A percentile compares a stretch with the other conserved stretches of the same genome.
These are phyloP conservation scores for Bidens hawaiensis DNA, from an alignment of 140 eudicot genomes.

Conservation along the genomic window DNA sequence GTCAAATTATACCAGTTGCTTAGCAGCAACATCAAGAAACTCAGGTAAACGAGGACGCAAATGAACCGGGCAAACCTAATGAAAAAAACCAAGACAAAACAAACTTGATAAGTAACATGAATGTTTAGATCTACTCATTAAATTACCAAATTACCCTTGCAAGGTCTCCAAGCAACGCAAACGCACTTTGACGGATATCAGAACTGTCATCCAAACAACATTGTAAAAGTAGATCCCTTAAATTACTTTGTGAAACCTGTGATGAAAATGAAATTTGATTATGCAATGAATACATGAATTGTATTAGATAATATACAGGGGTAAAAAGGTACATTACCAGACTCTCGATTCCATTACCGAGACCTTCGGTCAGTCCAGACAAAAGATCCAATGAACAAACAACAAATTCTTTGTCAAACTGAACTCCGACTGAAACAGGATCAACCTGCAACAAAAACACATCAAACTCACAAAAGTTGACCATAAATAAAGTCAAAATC, in stretches of 20 bases:
- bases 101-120: background rate
- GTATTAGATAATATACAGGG: background rate
- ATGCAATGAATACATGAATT: background rate
- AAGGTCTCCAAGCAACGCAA: slow-evolving; percentile 96
- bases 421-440: slow-evolving; percentile 77
- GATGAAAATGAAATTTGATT: slow-evolving; percentile 2
- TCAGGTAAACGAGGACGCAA: slow-evolving; percentile 70
- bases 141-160: slow-evolving; percentile 74
- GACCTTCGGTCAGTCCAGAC: slow-evolving; percentile 92
- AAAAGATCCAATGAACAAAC: slow-evolving; percentile 93
- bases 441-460: slow-evolving; percentile 46
- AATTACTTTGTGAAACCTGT: slow-evolving; percentile 84
- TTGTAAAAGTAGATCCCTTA: slow-evolving; percentile 85
- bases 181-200: slow-evolving; percentile 94
- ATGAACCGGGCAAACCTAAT: slow-evolving; percentile 87
- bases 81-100: background rate
- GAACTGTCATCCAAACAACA: slow-evolving; percentile 87
- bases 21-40: slow-evolving; percentile 77
- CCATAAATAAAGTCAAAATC: background rate
- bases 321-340: slow-evolving; percentile 48
- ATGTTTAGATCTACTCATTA: background rate
- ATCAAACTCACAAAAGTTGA: background rate
- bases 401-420: slow-evolving; percentile 78
- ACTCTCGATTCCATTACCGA: slow-evolving; percentile 88
- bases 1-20: slow-evolving; percentile 73